Base-by-base conservation (phyloP, 192 early-diverging fungal species). In the Coemansia umbellata region DNA sequence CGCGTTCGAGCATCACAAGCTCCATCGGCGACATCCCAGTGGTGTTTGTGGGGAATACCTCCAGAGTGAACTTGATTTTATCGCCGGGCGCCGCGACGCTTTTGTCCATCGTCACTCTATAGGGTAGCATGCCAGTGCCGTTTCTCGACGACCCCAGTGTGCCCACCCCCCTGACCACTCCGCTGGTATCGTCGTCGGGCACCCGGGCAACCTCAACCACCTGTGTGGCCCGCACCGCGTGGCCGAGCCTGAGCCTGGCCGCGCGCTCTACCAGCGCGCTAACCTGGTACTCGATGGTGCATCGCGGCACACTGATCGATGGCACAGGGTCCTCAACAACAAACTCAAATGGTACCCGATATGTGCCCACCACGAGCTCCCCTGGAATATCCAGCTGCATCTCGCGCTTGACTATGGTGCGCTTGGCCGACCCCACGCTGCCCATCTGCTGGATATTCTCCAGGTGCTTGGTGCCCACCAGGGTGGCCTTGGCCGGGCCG, bases 291-390 rank as follows among this genome's bases (percentile, higher is more conserved):
- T 48, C 49, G 24, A 62, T 36, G 8, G 42, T 31, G 45, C 60
- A 53, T 8, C 40, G 41, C 10, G 60, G 60, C 2, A 54, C 60
- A 18, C 28, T 30, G 11, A 62, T 44, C 4, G 51, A 31, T 8
- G 60, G 60, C 15, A 23, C 31, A n/a, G 22, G 15, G 15, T 47
- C 22, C 17, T 10, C 8, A 11, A 62, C 4, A 7, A 15, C 26
- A 39, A 62, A 54, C 60, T 62, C 60, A n/a, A 62, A 62, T 10
- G 60, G 60, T 45, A 62, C 23, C 24, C 36, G 35, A 15, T 62
- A 62, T 2, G 51, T 48, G 11, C 43, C 60, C 2, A 48, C 28
- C 13, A 36, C 32, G n/a, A 30, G 54, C 0, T 21, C 18, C 2
- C 35, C 37, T 6, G 30, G n/a, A 11, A n/a, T n/a, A 4, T 58